These are phyloP conservation scores for Ophiostoma quercus DNA, from an alignment of 2,329 filamentous ascomycete genomes.

Conservation along the genomic window DNA sequence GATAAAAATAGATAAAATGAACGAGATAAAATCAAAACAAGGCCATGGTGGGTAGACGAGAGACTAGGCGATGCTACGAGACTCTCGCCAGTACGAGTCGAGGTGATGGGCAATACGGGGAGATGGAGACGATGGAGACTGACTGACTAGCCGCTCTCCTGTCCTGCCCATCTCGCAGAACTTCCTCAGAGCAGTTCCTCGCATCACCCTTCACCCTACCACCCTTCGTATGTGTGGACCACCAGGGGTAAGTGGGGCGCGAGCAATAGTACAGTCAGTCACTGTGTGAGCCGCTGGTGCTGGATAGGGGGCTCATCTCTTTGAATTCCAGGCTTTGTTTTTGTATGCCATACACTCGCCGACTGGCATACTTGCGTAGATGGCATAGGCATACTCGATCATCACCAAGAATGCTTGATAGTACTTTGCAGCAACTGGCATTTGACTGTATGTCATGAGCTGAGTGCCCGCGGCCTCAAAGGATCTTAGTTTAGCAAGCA, in stretches of 20 bases:
- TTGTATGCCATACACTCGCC: not conserved
- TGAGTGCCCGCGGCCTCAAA: no score
- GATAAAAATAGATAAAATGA: conserved; percentile 26
- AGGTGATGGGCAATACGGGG: not conserved
- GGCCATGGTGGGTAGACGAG: not conserved
- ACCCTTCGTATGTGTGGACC: conserved; percentile 23
- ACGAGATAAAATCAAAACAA: not conserved
- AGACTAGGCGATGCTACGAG: not conserved
- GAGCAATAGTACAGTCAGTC: not conserved
- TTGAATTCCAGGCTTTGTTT: conserved; percentile 5
- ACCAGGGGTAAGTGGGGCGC: conserved; percentile 3
- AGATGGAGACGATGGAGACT: not conserved
- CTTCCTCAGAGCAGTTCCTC: not conserved
- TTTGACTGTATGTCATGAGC: not conserved
- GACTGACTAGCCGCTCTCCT: not conserved
- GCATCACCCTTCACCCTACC: not conserved
- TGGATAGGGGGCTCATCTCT: not conserved
- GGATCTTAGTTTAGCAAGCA: no score
- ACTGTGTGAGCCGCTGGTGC: not conserved
- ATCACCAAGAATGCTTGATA: not conserved
- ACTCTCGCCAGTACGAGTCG: not conserved
- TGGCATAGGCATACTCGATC: not conserved
- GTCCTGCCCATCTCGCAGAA: not conserved
- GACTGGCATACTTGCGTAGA: not conserved
- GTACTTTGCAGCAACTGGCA: not conserved